These are phyloP conservation scores for Vanrija humicola DNA, from an alignment of 1,284 basidiomycete genomes.

Conservation along the genomic window DNA sequence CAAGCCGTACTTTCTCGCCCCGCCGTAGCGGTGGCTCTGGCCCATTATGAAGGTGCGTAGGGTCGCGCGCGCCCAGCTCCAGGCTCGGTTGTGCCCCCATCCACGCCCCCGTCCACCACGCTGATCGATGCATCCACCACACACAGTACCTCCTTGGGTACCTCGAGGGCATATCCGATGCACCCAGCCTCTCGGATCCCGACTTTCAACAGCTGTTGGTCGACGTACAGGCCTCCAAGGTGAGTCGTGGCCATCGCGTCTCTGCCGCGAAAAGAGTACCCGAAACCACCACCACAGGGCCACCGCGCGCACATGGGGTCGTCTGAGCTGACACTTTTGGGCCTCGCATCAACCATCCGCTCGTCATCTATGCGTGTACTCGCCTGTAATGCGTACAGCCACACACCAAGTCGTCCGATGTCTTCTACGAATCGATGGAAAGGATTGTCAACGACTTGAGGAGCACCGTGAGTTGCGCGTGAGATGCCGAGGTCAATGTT, in stretches of 20 bases:
- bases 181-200: constrained; percentile 44
- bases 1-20: not conserved
- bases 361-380: not conserved
- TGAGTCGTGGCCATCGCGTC: constrained; percentile 22
- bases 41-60: constrained; percentile 41
- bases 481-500: too few relatives aligned
- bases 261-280: not conserved
- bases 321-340: constrained; percentile 3
- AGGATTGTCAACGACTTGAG: constrained; percentile 77
- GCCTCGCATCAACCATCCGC: not conserved
- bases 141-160: constrained; percentile 50
- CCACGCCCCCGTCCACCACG: constrained; percentile 3
- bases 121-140: constrained; percentile 34
- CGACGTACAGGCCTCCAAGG: constrained; percentile 48
- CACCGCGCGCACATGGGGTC: not conserved
- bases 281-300: not conserved
- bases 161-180: constrained; percentile 45
- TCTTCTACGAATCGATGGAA: constrained; percentile 87
- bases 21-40: constrained; percentile 13
- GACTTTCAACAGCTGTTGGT: constrained; percentile 48
- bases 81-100: not conserved
- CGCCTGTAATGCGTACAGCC: constrained; percentile 10
- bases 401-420: constrained; percentile 67
- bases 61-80: not conserved
- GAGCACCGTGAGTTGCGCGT: constrained; percentile 59